Conservation (phyloP, 257 asterid species). For the Solanum verrucosum region DNA sequence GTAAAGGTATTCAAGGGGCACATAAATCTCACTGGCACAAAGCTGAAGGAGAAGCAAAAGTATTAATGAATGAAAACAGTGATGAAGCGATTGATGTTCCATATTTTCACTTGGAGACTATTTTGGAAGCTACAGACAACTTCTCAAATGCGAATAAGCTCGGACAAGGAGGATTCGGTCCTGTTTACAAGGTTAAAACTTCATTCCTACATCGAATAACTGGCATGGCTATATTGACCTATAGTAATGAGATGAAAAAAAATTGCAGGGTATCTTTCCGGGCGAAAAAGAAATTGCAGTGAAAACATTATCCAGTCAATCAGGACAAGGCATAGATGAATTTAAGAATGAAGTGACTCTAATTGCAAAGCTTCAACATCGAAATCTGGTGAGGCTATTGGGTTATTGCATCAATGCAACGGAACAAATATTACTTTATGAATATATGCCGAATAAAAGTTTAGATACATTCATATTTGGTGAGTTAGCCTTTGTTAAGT, state of each 20-base stretch:
- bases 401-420: conserved; percentile 9
- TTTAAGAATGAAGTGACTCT: conserved; percentile 7
- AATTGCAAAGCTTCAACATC: conserved; percentile 3
- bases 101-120: not conserved
- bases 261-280: conserved; percentile 7
- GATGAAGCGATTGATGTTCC: not conserved
- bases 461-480: conserved; percentile 10
- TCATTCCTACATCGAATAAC: too few species aligned
- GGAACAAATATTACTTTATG: conserved; percentile 7
- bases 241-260: too few species aligned
- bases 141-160: not conserved
- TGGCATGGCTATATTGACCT: not conserved
- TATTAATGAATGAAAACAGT: not conserved
- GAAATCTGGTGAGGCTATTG: not conserved
- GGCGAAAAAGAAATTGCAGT: conserved; percentile 17
- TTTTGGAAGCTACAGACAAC: not conserved
- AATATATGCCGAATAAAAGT: conserved; percentile 1
- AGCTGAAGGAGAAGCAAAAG: not conserved
- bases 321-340: conserved; percentile 21
- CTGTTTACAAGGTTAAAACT: not conserved
- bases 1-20: not conserved
- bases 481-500: not conserved
- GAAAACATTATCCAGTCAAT: conserved; percentile 12
- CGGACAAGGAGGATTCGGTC: conserved; percentile 6
- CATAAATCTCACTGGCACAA: not conserved